Conservation (phyloP, 2,329 filamentous ascomycete genomes). For the Diaporthe aspalathi region DNA sequence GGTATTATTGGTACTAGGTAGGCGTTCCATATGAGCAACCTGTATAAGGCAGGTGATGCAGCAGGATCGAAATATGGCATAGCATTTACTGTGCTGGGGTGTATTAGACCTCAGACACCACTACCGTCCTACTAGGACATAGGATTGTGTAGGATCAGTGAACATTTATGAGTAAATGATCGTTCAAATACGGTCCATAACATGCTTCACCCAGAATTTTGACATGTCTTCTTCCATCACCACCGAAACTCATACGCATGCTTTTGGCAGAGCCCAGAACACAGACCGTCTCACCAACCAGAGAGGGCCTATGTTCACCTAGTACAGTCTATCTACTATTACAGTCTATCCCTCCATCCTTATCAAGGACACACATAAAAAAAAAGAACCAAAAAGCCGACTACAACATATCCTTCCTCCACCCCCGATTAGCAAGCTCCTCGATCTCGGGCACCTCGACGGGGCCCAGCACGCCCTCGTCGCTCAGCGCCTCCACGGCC, state of each 20-base stretch:
- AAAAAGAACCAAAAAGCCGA: constrained; percentile 41
- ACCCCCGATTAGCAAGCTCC: constrained; percentile 80
- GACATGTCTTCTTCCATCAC: neutral
- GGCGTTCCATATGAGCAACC: no score
- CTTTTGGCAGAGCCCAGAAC: no score
- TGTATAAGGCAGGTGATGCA: neutral
- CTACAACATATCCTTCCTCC: constrained; percentile 91
- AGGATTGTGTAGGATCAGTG: neutral
- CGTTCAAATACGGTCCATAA: neutral
- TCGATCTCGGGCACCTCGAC: constrained; percentile 86
- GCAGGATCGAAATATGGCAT: neutral
- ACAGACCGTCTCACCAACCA: no score
- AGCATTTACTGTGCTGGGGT: neutral
- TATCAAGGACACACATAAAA: neutral
- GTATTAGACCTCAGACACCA: neutral
- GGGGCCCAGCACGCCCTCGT: constrained; percentile 77
- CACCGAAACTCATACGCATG: neutral
- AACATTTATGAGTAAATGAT: neutral
- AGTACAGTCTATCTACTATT: constrained; percentile 25
- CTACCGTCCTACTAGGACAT: neutral
- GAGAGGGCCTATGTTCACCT: no score
- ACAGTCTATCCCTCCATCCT: neutral
- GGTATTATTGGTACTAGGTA: neutral
- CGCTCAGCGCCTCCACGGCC: constrained; percentile 85
- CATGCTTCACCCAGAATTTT: neutral